phyloP scores from a whole-genome alignment of 75 land plant species.

The Sequoia sempervirens region DNA sequence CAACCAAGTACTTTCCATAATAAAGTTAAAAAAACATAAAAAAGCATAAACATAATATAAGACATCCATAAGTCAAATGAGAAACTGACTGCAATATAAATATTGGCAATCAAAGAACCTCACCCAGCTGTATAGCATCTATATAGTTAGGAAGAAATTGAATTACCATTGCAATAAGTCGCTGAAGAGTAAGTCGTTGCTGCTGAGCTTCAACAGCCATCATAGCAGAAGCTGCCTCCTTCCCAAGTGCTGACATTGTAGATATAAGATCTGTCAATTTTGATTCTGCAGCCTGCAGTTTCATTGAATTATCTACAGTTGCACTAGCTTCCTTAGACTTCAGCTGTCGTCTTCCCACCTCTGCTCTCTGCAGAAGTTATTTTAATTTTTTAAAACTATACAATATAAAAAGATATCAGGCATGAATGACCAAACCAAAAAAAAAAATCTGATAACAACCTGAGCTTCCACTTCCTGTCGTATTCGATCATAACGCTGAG shows the following conservation, averaged over 20 bases:
- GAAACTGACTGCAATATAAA: neutral
- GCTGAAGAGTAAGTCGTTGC: constrained; percentile 64
- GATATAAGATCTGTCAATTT: constrained; percentile 70
- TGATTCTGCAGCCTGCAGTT: constrained; percentile 74
- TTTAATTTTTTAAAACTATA: neutral
- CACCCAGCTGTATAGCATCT: neutral
- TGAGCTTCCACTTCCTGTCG: constrained; percentile 92
- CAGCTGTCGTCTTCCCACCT: constrained; percentile 61
- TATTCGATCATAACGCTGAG: constrained; percentile 85
- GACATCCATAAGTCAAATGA: neutral
- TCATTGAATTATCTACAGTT: constrained; percentile 51
- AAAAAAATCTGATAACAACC: constrained; percentile 33
- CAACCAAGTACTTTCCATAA: neutral
- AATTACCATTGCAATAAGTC: constrained; percentile 69
- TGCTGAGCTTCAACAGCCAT: constrained; percentile 84
- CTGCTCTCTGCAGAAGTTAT: constrained; percentile 50
- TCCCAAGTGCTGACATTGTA: constrained; percentile 63
- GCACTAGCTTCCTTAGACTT: constrained; percentile 52
- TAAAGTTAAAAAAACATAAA: neutral
- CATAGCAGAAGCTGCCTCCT: constrained; percentile 93
- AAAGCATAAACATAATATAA: neutral
- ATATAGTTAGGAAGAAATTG: neutral
- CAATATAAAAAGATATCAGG: neutral
- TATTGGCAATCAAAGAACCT: neutral
- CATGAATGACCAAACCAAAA: neutral